A percentile compares a stretch with the other conserved stretches of the same genome.
phyloP scores from a whole-genome alignment of 257 asterid genomes.

The Solanum medicagineum region DNA sequence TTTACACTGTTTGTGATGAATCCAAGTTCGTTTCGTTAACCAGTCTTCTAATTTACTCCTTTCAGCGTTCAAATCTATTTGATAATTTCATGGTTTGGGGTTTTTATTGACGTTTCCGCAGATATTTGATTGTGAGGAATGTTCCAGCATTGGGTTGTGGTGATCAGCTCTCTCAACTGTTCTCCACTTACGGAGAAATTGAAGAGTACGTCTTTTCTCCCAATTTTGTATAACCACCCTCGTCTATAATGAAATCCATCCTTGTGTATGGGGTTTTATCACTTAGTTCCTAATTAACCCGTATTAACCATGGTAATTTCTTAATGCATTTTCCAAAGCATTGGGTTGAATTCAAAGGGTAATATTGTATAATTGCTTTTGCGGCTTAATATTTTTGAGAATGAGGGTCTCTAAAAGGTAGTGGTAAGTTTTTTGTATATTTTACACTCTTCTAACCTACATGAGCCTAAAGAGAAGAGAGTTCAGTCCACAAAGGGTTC shows the following conservation, averaged over 20 bases:
- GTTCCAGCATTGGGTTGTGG: slow-evolving; percentile 89
- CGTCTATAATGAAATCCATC: not conserved
- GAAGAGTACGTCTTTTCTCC: slow-evolving; percentile 37
- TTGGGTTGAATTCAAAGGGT: no score
- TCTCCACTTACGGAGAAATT: slow-evolving; percentile 58
- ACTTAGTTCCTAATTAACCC: no score
- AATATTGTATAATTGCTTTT: no score
- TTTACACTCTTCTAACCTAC: no score
- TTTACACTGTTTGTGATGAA: slow-evolving; percentile 88
- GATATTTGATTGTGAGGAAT: slow-evolving; percentile 73
- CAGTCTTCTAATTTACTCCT: not conserved
- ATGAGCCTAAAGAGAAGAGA: no score
- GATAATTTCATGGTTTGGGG: not conserved
- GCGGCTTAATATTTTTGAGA: no score
- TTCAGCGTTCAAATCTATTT: not conserved
- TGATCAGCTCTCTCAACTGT: slow-evolving; percentile 46
- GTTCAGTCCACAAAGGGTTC: no score
- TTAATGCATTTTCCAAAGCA: no score
- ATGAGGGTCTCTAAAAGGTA: no score
- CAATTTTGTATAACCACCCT: not conserved
- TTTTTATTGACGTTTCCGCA: not conserved
- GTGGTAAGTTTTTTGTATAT: no score
- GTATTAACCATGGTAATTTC: no score
- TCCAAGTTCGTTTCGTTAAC: slow-evolving; percentile 39
- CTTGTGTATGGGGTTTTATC: not conserved